Percentiles rank a stretch among this genome's conserved stretches.
Conservation (phyloP, 495 filamentous ascomycete species). For the Bryoglossum gracile region DNA sequence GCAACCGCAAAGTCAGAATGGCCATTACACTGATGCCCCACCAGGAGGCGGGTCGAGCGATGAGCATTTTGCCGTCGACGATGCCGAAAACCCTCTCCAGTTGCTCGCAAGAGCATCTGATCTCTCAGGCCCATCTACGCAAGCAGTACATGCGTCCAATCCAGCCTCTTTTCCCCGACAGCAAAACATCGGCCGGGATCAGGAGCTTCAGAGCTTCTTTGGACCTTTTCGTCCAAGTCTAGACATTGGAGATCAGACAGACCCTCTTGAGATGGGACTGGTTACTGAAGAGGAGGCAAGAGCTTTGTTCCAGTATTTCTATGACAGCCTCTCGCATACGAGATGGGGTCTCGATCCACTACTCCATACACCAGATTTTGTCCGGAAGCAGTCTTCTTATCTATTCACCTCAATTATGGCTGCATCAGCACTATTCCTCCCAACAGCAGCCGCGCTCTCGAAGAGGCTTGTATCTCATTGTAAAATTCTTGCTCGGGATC, state of each 20-base stretch:
- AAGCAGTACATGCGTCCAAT: slow-evolving; percentile 9
- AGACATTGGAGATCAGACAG: slow-evolving; percentile 54
- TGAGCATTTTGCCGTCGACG: slow-evolving; percentile 54
- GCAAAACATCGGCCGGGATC: slow-evolving; percentile 1
- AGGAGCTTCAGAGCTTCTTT: slow-evolving; percentile 45
- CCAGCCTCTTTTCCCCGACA: neutral
- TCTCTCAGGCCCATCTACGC: slow-evolving; percentile 48
- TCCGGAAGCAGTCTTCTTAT: slow-evolving; percentile 59
- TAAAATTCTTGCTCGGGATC: slow-evolving; percentile 52
- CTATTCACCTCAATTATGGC: slow-evolving; percentile 64
- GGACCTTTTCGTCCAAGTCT: slow-evolving; percentile 50
- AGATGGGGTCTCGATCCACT: slow-evolving; percentile 65
- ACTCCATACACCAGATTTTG: slow-evolving; percentile 55
- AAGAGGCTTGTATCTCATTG: slow-evolving; percentile 56
- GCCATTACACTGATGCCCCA: neutral
- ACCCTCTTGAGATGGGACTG: slow-evolving; percentile 60
- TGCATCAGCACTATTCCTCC: slow-evolving; percentile 56
- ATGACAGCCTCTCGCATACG: slow-evolving; percentile 63
- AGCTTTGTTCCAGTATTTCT: slow-evolving; percentile 57
- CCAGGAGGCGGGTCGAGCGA: slow-evolving; percentile 16
- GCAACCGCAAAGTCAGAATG: neutral
- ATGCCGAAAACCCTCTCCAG: slow-evolving; percentile 68
- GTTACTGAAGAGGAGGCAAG: slow-evolving; percentile 55
- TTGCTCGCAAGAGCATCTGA: slow-evolving; percentile 64
- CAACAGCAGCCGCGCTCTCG: slow-evolving; percentile 52